These are phyloP conservation scores for Nyctanthes arbortristis DNA, from an alignment of 257 asterid genomes.

Conservation along the genomic window DNA sequence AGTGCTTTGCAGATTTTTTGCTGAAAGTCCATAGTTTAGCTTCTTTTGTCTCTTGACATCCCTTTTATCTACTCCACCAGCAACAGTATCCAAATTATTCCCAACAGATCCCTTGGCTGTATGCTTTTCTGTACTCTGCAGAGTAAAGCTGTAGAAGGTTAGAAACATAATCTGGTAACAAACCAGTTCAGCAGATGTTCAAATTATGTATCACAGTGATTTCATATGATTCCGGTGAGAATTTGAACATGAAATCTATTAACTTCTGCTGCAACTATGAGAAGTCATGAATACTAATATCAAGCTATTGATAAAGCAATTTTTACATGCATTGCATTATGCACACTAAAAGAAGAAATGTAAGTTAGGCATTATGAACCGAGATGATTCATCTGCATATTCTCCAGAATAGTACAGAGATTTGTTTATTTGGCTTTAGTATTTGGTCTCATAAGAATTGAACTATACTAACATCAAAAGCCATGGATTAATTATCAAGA, in stretches of 20 bases:
- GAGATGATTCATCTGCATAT: not conserved
- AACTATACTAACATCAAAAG: not conserved
- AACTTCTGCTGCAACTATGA: not conserved
- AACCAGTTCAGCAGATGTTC: constrained; percentile 11
- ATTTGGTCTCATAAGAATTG: not conserved
- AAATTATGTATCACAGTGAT: not conserved
- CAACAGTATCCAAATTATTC: constrained; percentile 26
- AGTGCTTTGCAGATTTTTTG: constrained; percentile 26
- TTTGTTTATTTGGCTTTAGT: not conserved
- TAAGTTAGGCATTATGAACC: not conserved
- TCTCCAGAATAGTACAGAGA: not conserved
- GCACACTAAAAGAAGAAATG: not conserved
- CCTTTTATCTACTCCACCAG: constrained; percentile 34
- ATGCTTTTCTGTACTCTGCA: constrained; percentile 36
- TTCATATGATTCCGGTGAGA: constrained; percentile 2
- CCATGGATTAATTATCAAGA: not conserved
- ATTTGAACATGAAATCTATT: not conserved
- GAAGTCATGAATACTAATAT: not conserved
- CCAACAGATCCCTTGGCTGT: constrained; percentile 32
- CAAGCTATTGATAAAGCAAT: not conserved
- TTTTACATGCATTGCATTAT: not conserved
- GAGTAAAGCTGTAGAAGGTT: constrained; percentile 4
- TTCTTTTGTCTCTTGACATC: constrained; percentile 71
- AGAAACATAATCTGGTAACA: not conserved
- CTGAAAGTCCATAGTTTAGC: constrained; percentile 44